Conservation (phyloP, 2,329 filamentous ascomycete genomes). For the Trematosphaeria pertusa region DNA sequence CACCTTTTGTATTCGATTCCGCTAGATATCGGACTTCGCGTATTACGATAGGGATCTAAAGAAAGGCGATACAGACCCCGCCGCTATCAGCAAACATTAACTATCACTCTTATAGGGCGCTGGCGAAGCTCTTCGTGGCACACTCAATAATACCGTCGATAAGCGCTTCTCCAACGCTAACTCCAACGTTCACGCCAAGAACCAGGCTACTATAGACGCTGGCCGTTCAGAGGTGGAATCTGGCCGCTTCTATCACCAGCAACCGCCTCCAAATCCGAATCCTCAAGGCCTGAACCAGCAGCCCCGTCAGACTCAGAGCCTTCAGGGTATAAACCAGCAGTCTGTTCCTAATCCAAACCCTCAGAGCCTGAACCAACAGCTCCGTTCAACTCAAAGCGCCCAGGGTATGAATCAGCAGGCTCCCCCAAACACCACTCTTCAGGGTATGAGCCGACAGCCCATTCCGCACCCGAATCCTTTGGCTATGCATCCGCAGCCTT, state of each 20-base stretch:
- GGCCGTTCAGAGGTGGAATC: constrained; percentile 43
- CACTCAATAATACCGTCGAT: constrained; percentile 42
- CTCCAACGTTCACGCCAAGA: constrained; percentile 38
- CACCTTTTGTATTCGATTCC: no score
- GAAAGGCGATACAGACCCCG: no score
- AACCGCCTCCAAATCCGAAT: constrained; percentile 13
- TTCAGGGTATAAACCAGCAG: no score
- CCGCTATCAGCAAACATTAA: no score
- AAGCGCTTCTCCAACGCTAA: constrained; percentile 32
- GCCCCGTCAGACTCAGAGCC: constrained; percentile 25
- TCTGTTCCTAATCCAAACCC: not conserved
- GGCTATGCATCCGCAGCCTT: not conserved
- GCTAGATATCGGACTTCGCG: no score
- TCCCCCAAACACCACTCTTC: constrained; percentile 1
- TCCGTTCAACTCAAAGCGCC: no score
- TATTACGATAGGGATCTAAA: no score
- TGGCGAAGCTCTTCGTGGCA: constrained; percentile 45
- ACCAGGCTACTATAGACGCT: constrained; percentile 40
- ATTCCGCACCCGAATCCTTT: not conserved
- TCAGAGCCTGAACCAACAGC: no score
- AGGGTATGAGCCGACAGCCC: constrained; percentile 1
- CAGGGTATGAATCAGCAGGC: not conserved
- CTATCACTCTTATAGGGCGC: constrained; percentile 41
- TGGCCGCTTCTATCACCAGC: constrained; percentile 20
- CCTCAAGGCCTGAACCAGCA: constrained; percentile 8